Evolutionary conservation across 1,284 basidiomycete species (phyloP), one percentile per base, ranked within the genome.

Genomic region (Ganoderma meredithae): DNA sequence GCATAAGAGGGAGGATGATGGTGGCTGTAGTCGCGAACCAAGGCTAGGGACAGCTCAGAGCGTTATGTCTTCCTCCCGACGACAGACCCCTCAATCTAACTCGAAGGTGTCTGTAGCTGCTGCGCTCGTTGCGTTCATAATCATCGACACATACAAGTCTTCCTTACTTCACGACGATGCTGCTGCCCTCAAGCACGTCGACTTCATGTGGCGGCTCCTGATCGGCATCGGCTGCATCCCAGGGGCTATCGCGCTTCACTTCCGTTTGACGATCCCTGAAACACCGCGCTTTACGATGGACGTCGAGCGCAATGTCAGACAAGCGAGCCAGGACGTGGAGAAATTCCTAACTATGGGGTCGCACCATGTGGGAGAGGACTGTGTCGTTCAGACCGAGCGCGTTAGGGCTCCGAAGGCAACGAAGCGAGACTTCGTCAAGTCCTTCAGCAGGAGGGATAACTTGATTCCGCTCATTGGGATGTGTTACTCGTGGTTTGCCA

Each of bases 271-370:
- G 27, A 91, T 93, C 69, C 90, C 91, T 8, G 91, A 93, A 78
- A 92, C 91, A 0, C 88, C 94, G 40, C 92, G 94, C 73, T 97
- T 93, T 85, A 96, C 94, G 68, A 94, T 96, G 90, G 94, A 95
- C 81, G 88, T 96, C 73, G 93, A 95, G 81, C 89, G 93, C 69
- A 94, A 95, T 80, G 85, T 95, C 70, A 83, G 87, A 74, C 90
- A 92, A 76, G 93, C 93, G 10, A 76, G 88, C 15, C 81, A 85
- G 63, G 92, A 94, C 76, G 91, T 92, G 71, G 83, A 87, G 69
- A 85, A 85, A 44, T 89, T 93, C 76, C 79, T 95, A 63, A 82
- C 84, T 52, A 65, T 59, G 19, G 84, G 82, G n/a, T 83, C 77
- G 8, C 87, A 82, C 79, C 79, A 80, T n/a, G 80, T 83, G 63